These are phyloP conservation scores for Pythium aristosporum DNA, from an alignment of 352 stramenopile species.

Conservation along the genomic window DNA sequence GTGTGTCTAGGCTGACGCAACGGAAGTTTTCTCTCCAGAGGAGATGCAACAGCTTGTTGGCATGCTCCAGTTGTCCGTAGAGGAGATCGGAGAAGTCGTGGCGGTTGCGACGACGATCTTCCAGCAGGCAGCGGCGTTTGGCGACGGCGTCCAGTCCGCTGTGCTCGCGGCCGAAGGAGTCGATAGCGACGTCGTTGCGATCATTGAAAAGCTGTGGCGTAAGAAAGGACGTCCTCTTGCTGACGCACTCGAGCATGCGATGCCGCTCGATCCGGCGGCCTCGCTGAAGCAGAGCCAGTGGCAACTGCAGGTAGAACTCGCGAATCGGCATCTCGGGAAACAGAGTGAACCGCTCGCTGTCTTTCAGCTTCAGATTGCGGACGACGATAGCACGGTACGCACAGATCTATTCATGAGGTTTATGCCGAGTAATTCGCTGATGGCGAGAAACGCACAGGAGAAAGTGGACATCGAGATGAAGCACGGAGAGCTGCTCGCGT, in stretches of 20 bases:
- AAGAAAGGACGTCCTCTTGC: conserved; percentile 41
- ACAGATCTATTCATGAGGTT: neutral
- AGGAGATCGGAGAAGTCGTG: conserved; percentile 44
- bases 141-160: conserved; percentile 29
- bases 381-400: conserved; percentile 11
- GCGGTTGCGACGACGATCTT: conserved; percentile 34
- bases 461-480: conserved; percentile 58
- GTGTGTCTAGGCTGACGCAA: conserved; percentile 5
- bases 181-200: conserved; percentile 27
- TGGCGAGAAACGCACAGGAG: conserved; percentile 24
- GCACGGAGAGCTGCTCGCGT: conserved; percentile 44
- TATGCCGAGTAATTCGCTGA: neutral
- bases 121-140: conserved; percentile 44
- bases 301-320: conserved; percentile 58
- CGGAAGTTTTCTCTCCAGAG: conserved; percentile 39
- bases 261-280: conserved; percentile 19
- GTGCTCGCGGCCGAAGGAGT: conserved; percentile 31
- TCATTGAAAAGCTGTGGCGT: conserved; percentile 55
- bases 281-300: conserved; percentile 43
- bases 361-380: conserved; percentile 48
- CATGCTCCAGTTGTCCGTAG: conserved; percentile 41
- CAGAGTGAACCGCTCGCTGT: conserved; percentile 46
- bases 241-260: conserved; percentile 13
- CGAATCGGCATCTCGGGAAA: conserved; percentile 36
- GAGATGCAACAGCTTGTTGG: conserved; percentile 48